Conservation (phyloP, 2,329 filamentous ascomycete genomes). For the Colletotrichum acutatum region DNA sequence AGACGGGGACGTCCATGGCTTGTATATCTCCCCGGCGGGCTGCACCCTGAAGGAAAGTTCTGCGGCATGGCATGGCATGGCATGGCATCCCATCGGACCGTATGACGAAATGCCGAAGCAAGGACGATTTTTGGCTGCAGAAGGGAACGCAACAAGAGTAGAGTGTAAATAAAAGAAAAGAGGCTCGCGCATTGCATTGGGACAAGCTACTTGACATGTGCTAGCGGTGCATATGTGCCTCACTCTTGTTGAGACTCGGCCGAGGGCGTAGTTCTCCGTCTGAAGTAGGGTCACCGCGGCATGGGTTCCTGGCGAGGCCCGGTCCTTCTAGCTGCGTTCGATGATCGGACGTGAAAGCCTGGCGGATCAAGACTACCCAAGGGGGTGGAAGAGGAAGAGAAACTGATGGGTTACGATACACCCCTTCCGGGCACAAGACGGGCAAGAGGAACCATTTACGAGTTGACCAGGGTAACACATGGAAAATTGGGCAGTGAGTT, state of each 20-base stretch:
- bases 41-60: conserved; percentile 11
- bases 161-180: not conserved
- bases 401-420: not conserved
- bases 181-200: conserved; percentile 4
- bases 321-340: not conserved
- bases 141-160: not conserved
- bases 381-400: not conserved
- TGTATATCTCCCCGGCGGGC: not conserved
- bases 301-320: not conserved
- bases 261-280: conserved; percentile 9
- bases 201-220: conserved; percentile 19
- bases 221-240: not conserved
- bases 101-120: conserved; percentile 1
- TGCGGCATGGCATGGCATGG: not conserved
- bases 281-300: not conserved
- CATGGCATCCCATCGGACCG: conserved; percentile 1
- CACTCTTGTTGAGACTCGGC: not conserved
- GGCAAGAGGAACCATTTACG: not conserved
- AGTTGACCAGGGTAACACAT: not conserved
- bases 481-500: not conserved
- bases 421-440: not conserved
- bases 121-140: not conserved
- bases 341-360: not conserved
- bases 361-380: not conserved
- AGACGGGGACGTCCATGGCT: not conserved